Evolutionary conservation across 208 protist genomes (phyloP), one percentile per base, ranked within the genome.

Genomic region (Sergeia podlipaevii): DNA sequence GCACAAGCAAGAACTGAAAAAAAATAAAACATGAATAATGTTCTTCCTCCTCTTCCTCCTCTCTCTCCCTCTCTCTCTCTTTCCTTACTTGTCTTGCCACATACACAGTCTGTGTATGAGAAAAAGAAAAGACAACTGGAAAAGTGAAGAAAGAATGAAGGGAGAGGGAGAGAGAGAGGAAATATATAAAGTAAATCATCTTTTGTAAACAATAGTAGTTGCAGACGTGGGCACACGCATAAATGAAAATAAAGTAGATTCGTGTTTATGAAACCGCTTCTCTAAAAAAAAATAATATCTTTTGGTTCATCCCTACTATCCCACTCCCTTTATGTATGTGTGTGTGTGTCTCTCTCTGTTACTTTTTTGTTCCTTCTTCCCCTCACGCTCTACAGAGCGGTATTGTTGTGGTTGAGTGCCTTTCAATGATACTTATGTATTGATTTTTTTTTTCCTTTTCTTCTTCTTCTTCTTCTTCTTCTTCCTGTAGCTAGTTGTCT

Each of bases 401-500:
- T n/a, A n/a, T n/a, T n/a, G n/a, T n/a, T n/a, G n/a, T n/a, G n/a
- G n/a, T n/a, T n/a, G n/a, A n/a, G n/a, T n/a, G n/a, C n/a, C n/a
- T n/a, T n/a, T n/a, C n/a, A n/a, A n/a, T n/a, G n/a, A n/a, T n/a
- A n/a, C n/a, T n/a, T n/a, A n/a, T n/a, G n/a, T n/a, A n/a, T n/a
- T n/a, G n/a, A n/a, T n/a, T 33, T 33, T 38, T 53, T 23, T 5
- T 32, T 18, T 10, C 30, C 7, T 27, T n/a, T 4, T 18, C 5
- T 5, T 53, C 47, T 39, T 45, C 24, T 18, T 45, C 24, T 45
- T 45, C 39, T 45, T 45, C 24, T 17, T 20, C 17, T 45, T 45
- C 24, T 49, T n/a, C 43, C 17, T 7, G 27, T 49, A n/a, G 33
- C 43, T 49, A 21, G 4, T 23, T 49, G 20, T 29, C 18, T 27